Percentiles rank a stretch among this genome's conserved stretches.
Evolutionary conservation across 78 protist genomes (phyloP).

Genomic region (Guillardia theta): DNA sequence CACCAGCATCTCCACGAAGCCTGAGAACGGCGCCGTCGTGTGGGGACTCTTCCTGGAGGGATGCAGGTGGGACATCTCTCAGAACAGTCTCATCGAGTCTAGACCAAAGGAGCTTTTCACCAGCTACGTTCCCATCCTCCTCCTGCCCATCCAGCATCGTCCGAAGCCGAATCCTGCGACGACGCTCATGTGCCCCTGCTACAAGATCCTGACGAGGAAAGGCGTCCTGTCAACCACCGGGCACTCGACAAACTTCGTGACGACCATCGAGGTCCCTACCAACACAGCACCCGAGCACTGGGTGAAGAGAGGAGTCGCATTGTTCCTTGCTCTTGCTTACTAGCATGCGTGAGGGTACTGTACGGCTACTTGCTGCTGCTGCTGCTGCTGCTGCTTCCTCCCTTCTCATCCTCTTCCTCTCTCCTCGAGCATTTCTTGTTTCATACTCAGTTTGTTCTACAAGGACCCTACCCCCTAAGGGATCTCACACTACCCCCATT

Average conservation of each 20-base stretch:
- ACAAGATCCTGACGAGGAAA: conserved; percentile 69
- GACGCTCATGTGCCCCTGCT: conserved; percentile 61
- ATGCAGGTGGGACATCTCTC: background rate
- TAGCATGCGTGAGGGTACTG: no score
- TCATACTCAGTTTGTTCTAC: no score
- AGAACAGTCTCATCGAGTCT: conserved; percentile 44
- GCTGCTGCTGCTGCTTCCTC: no score
- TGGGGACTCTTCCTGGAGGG: conserved; percentile 64
- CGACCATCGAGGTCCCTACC: conserved; percentile 27
- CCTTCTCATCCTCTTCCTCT: no score
- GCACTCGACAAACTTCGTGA: conserved; percentile 52
- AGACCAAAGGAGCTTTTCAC: conserved; percentile 61
- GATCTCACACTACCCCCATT: no score
- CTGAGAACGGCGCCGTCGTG: background rate
- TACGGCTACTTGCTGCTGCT: no score
- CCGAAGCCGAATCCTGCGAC: background rate
- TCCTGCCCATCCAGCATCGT: background rate
- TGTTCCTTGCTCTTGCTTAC: background rate
- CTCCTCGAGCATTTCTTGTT: no score
- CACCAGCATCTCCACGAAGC: background rate
- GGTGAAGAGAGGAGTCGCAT: background rate
- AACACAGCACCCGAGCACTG: background rate
- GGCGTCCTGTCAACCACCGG: conserved; percentile 80
- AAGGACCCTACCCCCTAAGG: no score
- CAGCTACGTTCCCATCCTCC: conserved; percentile 36